Conservation (phyloP, 148 eudicot genomes). For the Chenopodium album region DNA sequence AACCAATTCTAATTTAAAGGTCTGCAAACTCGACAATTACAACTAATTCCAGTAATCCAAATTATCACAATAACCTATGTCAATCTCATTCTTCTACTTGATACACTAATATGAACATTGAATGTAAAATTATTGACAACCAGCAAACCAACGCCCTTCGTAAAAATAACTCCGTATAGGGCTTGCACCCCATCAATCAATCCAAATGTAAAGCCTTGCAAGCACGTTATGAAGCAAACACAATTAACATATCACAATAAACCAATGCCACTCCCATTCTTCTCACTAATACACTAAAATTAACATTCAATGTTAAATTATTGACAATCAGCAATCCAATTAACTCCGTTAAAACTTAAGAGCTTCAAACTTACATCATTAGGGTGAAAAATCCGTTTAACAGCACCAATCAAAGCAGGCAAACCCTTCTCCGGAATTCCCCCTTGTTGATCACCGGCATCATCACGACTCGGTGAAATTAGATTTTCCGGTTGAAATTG, state of each 20-base stretch:
- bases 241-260: background rate
- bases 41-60: background rate
- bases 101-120: background rate
- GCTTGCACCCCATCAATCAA: background rate
- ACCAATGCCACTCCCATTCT: background rate
- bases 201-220: background rate
- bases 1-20: background rate
- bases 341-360: background rate
- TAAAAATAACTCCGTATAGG: too few relatives aligned
- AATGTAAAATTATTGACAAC: background rate
- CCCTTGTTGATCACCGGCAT: constrained; percentile 31
- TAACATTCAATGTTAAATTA: background rate
- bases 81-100: background rate
- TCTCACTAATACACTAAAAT: background rate
- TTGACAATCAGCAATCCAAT: background rate
- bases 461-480: constrained; percentile 12
- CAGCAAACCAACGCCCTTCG: background rate
- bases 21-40: background rate
- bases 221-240: background rate
- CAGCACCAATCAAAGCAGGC: constrained; percentile 36
- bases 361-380: constrained; percentile 51
- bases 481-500: constrained; percentile 51
- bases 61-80: background rate
- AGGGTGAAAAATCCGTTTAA: constrained; percentile 56
- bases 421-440: constrained; percentile 37